Evolutionary conservation across 495 filamentous ascomycete genomes (phyloP).

Genomic region (Penicillium turbatum): DNA sequence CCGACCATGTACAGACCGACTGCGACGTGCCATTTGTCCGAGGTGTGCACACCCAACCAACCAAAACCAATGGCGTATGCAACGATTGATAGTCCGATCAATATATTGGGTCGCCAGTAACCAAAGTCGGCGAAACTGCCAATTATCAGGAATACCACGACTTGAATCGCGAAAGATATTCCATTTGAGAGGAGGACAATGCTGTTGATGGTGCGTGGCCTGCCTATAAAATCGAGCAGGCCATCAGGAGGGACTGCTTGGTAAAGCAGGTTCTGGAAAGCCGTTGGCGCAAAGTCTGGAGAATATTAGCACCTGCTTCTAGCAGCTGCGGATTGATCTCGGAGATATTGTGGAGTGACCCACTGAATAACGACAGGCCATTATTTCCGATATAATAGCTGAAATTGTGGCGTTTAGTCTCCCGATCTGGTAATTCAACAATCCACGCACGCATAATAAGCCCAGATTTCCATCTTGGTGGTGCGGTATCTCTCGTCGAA

Average conservation of each 20-base stretch:
- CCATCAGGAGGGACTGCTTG: slow-evolving; percentile 51
- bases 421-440: neutral
- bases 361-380: slow-evolving; percentile 60
- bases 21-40: slow-evolving; percentile 52
- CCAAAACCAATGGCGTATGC: slow-evolving; percentile 60
- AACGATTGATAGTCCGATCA: slow-evolving; percentile 53
- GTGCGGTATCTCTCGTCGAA: slow-evolving; percentile 40
- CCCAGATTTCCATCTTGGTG: slow-evolving; percentile 57
- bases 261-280: slow-evolving; percentile 59
- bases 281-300: slow-evolving; percentile 59
- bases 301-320: neutral
- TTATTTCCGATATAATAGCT: slow-evolving; percentile 67
- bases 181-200: slow-evolving; percentile 60
- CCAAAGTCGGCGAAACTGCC: slow-evolving; percentile 59
- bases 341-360: neutral
- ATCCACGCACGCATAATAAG: slow-evolving; percentile 53
- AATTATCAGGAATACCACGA: slow-evolving; percentile 55
- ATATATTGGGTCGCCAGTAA: slow-evolving; percentile 57
- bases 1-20: slow-evolving; percentile 60
- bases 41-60: slow-evolving; percentile 57
- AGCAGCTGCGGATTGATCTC: neutral
- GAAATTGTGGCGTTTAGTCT: slow-evolving; percentile 18
- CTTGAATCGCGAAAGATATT: slow-evolving; percentile 60
- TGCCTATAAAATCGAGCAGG: slow-evolving; percentile 48
- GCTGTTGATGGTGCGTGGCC: slow-evolving; percentile 51